Conservation (phyloP, 768 basidiomycete species). For the Lentinula detonsa region DNA sequence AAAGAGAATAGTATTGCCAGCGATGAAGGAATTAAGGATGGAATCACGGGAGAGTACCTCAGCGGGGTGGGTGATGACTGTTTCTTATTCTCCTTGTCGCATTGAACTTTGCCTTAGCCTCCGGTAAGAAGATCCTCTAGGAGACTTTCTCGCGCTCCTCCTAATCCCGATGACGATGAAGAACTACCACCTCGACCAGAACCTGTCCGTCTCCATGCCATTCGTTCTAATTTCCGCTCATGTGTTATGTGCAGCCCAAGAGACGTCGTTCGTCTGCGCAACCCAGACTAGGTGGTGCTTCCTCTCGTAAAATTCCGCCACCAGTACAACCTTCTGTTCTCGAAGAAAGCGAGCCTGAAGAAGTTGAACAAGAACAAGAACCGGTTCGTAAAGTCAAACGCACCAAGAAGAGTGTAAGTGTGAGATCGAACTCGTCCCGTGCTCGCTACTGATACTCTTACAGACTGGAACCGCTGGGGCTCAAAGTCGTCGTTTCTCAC, state of each 20-base stretch:
- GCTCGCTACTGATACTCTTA: conserved; percentile 2
- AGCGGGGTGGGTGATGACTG: conserved; percentile 31
- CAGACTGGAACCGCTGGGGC: conserved; percentile 44
- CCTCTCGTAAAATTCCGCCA: conserved; percentile 26
- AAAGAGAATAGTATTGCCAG: conserved; percentile 68
- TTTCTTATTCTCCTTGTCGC: not conserved
- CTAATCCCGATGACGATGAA: conserved; percentile 36
- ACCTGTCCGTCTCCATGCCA: conserved; percentile 38
- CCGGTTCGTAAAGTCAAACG: conserved; percentile 55
- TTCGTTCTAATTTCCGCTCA: conserved; percentile 7
- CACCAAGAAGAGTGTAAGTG: conserved; percentile 51
- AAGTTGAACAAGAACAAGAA: conserved; percentile 40
- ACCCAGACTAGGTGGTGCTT: conserved; percentile 50
- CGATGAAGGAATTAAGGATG: conserved; percentile 79
- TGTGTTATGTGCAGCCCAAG: conserved; percentile 42
- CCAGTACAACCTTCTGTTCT: conserved; percentile 38
- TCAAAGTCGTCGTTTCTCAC: conserved; percentile 53
- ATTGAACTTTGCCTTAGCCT: conserved; percentile 3
- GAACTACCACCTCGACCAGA: conserved; percentile 38
- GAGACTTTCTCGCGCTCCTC: conserved; percentile 54
- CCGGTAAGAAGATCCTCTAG: conserved; percentile 53
- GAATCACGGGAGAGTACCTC: conserved; percentile 70
- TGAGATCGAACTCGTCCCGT: not conserved
- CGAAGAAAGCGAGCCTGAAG: conserved; percentile 76
- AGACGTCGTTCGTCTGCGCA: conserved; percentile 77